Evolutionary conservation across 441 rosid species (phyloP).

Genomic region (Corymbia citriodora): DNA sequence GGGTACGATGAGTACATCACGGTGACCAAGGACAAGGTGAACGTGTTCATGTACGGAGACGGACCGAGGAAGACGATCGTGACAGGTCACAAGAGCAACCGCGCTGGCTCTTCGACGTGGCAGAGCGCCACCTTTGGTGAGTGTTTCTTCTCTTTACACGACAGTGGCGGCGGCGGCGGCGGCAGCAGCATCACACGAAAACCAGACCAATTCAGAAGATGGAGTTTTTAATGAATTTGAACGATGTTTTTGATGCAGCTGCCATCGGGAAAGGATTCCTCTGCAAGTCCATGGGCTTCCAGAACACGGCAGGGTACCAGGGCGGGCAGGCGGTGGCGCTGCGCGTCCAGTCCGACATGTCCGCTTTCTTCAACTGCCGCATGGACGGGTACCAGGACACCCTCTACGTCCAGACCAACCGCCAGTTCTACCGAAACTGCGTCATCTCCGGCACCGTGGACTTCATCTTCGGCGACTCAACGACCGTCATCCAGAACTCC

Average conservation of each 20-base stretch:
- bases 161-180: no score
- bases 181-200: no score
- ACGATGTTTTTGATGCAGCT: conserved; percentile 7
- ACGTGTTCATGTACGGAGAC: conserved; percentile 30
- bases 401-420: conserved; percentile 15
- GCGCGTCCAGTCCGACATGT: conserved; percentile 11
- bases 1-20: conserved; percentile 19
- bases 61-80: conserved; percentile 21
- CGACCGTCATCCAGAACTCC: conserved; percentile 28
- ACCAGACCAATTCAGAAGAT: neutral
- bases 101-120: neutral
- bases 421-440: conserved; percentile 31
- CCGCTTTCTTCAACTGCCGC: conserved; percentile 23
- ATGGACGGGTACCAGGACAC: conserved; percentile 34
- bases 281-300: conserved; percentile 21
- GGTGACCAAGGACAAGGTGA: conserved; percentile 6
- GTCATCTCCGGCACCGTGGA: conserved; percentile 30
- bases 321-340: conserved; percentile 30
- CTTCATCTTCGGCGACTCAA: conserved; percentile 35
- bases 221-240: neutral
- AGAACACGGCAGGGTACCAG: conserved; percentile 26
- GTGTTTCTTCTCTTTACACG: neutral
- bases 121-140: conserved; percentile 18
- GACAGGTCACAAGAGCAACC: conserved; percentile 16
- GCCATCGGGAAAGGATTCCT: conserved; percentile 24